A percentile compares a stretch with the other conserved stretches of the same genome.
Conservation (phyloP, 768 basidiomycete species). For the Naematelia aurantialba region DNA sequence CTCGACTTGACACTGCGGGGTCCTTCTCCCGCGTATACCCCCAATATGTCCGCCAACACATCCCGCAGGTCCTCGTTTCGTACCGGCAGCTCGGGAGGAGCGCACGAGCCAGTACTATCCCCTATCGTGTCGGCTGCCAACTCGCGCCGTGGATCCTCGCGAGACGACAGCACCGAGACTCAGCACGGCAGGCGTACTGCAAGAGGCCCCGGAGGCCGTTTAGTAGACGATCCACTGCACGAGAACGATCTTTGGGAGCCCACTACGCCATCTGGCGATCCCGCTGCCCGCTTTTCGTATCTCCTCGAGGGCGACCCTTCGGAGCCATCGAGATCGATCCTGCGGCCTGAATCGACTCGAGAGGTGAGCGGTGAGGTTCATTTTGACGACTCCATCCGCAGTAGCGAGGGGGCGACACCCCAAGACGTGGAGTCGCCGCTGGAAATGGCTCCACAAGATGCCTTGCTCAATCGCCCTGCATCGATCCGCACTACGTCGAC, state of each 20-base stretch:
- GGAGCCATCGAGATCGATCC: background rate
- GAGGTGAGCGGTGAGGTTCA: background rate
- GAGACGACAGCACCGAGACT: constrained; percentile 32
- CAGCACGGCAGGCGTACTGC: constrained; percentile 8
- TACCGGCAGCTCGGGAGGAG: background rate
- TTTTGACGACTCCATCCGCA: background rate
- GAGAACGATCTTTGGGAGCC: constrained; percentile 10
- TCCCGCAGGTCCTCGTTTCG: constrained; percentile 2
- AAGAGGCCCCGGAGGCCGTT: background rate
- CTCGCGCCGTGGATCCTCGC: constrained; percentile 27
- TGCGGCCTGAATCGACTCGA: background rate
- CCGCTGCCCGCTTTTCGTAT: background rate
- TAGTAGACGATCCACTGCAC: constrained; percentile 7
- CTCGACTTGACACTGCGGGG: constrained; percentile 15
- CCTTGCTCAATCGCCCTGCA: constrained; percentile 15
- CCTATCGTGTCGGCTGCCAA: constrained; percentile 39
- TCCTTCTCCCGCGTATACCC: constrained; percentile 49
- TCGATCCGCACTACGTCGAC: constrained; percentile 22
- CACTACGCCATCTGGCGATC: constrained; percentile 1
- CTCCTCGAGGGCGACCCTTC: background rate
- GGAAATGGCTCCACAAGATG: background rate
- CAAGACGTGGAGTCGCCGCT: background rate
- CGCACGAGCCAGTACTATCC: constrained; percentile 24
- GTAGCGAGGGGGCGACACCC: background rate
- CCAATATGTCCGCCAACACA: constrained; percentile 8